A percentile compares a stretch with the other conserved stretches of the same genome.
These are phyloP conservation scores for Oryza meridionalis DNA, from an alignment of 176 grass and related monocot genomes.

Conservation along the genomic window DNA sequence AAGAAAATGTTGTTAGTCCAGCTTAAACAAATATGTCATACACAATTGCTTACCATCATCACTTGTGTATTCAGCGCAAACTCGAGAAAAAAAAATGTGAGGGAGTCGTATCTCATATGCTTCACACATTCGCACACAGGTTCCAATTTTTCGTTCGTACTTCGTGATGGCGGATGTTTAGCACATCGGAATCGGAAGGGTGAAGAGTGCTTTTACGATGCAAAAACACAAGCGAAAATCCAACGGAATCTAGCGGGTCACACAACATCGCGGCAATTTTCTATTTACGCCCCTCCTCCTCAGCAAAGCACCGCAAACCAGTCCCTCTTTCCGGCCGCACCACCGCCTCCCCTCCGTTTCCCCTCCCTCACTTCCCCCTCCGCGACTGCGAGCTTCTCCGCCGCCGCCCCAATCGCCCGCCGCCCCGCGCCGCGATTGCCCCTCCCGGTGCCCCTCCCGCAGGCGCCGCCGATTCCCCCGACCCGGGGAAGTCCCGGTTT, in stretches of 20 bases:
- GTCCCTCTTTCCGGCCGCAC: neutral
- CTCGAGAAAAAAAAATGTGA: too few species aligned
- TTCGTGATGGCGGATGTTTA: neutral
- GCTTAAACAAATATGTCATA: too few species aligned
- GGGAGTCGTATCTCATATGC: neutral
- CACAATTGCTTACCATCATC: too few species aligned
- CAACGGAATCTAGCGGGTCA: neutral
- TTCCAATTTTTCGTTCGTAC: neutral
- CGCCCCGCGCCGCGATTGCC: neutral
- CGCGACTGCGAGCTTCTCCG: neutral
- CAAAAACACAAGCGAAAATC: neutral
- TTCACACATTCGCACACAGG: neutral
- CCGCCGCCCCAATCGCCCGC: neutral
- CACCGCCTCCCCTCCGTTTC: neutral
- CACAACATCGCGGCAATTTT: neutral
- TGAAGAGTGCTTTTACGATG: neutral
- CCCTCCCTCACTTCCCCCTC: neutral
- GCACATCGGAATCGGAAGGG: neutral
- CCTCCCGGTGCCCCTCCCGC: neutral
- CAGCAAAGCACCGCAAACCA: neutral
- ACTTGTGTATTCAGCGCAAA: too few species aligned
- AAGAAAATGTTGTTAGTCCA: too few species aligned
- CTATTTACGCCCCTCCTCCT: neutral
- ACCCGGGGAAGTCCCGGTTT: constrained; percentile 34
- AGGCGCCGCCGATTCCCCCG: constrained; percentile 10